Base-by-base conservation (phyloP, 2,329 filamentous ascomycete genomes). In the Calonectria montana region DNA sequence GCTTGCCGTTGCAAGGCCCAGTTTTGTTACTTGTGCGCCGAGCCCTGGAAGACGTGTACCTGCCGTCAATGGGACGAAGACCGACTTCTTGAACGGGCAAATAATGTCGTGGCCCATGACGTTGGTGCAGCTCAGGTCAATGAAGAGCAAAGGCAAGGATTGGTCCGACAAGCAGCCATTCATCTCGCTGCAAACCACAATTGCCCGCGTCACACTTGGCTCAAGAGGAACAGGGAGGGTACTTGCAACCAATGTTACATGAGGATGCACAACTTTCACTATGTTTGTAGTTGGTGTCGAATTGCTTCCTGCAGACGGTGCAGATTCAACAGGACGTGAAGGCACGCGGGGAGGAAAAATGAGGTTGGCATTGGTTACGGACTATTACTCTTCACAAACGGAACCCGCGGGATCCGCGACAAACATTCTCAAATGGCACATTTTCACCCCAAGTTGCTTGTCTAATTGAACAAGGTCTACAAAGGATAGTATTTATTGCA, bases 1-100 rank as follows among this genome's bases (percentile, higher is more conserved):
- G 88, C 85, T 1, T 90, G 88, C 47, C 77, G 64, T 1, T 90
- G 88, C 48, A 77, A 81, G 0, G 80, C 83, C 0, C n/a, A 88
- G 18, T 90, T 89, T 71, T 89, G 87, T 71, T 89, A 89, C 39
- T 7, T 77, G 0, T 90, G 87, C 48, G 86, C 86, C 2, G 9
- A 37, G 0, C 7, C 0, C 0, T 89, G 87, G 87, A 87, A 85
- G 66, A 80, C 29, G 0, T 88, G 85, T 47, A 0, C 0, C 0
- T 88, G 87, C 59, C 68, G 25, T 1, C 81, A 81, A 16, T 88
- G 84, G 84, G 10, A 78, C 0, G 84, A 87, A 55, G 53, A 69
- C 5, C 77, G 78, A 0, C 81, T 81, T 0, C 1, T 86, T 0
- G 4, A 72, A 4, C 81, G 84, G 1, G 83, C 83, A 0, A 75